Conservation (phyloP, 2,329 filamentous ascomycete genomes). For the Leptographium flavum region DNA sequence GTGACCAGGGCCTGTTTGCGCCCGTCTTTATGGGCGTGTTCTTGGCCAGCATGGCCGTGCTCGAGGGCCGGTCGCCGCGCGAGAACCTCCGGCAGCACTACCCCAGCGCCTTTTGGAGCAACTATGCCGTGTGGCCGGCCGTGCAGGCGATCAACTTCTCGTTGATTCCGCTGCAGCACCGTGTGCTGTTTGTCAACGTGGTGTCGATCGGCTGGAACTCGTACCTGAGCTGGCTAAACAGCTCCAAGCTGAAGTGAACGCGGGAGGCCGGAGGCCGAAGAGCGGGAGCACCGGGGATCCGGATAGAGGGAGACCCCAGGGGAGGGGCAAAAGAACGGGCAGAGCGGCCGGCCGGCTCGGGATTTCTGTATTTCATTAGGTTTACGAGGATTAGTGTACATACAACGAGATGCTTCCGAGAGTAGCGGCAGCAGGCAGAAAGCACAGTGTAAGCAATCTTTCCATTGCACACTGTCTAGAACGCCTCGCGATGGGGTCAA, state of each 20-base stretch:
- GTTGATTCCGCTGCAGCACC: conserved; percentile 68
- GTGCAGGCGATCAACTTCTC: conserved; percentile 83
- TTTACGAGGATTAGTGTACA: too few species aligned
- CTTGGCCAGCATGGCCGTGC: conserved; percentile 67
- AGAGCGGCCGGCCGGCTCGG: too few species aligned
- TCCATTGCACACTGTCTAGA: too few species aligned
- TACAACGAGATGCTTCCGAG: too few species aligned
- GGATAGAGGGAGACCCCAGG: not conserved
- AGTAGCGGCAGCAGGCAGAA: too few species aligned
- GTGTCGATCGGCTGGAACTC: conserved; percentile 56
- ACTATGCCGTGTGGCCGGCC: conserved; percentile 77
- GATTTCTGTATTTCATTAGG: too few species aligned
- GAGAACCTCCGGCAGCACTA: conserved; percentile 65
- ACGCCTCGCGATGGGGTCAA: too few species aligned
- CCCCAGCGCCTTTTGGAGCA: conserved; percentile 57
- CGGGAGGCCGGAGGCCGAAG: not conserved
- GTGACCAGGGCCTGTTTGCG: conserved; percentile 73
- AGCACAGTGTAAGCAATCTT: too few species aligned
- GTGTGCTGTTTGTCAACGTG: conserved; percentile 76
- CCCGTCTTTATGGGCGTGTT: conserved; percentile 73
- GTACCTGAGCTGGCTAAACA: conserved; percentile 49
- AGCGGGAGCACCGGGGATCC: not conserved
- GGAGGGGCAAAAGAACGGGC: not conserved
- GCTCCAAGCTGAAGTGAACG: conserved; percentile 13
- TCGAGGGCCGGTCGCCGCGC: conserved; percentile 48